phyloP scores from a whole-genome alignment of 371 early-diverging fungal genomes.

The Paraphysoderma sedebokerense region DNA sequence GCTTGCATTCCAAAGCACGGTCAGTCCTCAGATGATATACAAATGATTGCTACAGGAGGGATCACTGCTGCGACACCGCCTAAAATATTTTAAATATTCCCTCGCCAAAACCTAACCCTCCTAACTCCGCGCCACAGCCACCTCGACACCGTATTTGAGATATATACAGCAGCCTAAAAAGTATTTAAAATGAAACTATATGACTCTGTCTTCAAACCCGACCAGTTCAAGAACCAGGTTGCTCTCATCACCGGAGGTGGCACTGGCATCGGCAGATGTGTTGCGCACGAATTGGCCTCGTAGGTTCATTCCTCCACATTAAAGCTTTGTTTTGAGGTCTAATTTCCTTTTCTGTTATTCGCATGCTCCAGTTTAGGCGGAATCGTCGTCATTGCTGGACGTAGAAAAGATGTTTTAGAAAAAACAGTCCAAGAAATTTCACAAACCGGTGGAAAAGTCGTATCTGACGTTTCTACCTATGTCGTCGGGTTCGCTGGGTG shows the following conservation, averaged over 20 bases:
- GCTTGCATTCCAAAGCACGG: too few species aligned
- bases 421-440: slow-evolving; percentile 16
- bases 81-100: too few species aligned
- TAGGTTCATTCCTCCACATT: slow-evolving; percentile 1
- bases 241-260: slow-evolving; percentile 21
- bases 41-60: too few species aligned
- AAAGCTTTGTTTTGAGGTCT: too few species aligned
- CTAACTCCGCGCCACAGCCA: too few species aligned
- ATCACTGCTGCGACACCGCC: too few species aligned
- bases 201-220: slow-evolving; percentile 14
- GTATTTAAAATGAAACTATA: too few species aligned
- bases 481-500: neutral
- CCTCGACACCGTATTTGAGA: too few species aligned
- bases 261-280: slow-evolving; percentile 28
- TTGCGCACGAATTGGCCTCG: slow-evolving; percentile 26
- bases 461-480: too few species aligned
- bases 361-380: slow-evolving; percentile 20
- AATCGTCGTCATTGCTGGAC: slow-evolving; percentile 23
- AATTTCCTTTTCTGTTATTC: neutral
- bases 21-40: too few species aligned
- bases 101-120: too few species aligned
- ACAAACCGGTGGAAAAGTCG: slow-evolving; percentile 15
- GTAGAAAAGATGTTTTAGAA: slow-evolving; percentile 18
- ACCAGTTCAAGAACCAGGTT: slow-evolving; percentile 17
- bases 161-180: too few species aligned